Percentiles rank a stretch among this genome's conserved stretches.
phyloP scores from a whole-genome alignment of 179 eudicot species.

The Nepenthes alata region DNA sequence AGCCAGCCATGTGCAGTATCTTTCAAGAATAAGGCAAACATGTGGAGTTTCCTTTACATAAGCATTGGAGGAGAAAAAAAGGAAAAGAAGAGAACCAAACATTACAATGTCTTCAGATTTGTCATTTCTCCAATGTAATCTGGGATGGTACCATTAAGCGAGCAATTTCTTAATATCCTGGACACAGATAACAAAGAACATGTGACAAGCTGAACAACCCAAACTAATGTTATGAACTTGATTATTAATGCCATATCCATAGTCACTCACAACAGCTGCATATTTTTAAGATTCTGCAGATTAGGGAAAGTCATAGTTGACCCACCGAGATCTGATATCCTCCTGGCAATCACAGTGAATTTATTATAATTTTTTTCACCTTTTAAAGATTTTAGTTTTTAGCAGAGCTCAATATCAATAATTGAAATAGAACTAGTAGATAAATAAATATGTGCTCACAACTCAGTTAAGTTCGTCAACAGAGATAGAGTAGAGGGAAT shows the following conservation, averaged over 20 bases:
- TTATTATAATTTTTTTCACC: too few species aligned
- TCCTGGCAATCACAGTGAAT: conserved; percentile 20
- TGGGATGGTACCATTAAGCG: conserved; percentile 41
- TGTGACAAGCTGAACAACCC: not conserved
- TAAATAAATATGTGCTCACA: conserved; percentile 13
- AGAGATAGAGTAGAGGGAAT: conserved; percentile 51
- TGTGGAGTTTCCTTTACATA: too few species aligned
- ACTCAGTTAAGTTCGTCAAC: conserved; percentile 11
- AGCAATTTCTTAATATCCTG: conserved; percentile 70
- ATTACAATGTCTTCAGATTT: conserved; percentile 39
- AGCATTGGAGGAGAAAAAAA: not conserved
- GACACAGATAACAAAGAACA: not conserved
- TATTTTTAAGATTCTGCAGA: conserved; percentile 18
- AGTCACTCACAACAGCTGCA: conserved; percentile 37
- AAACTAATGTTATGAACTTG: not conserved
- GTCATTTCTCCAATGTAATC: conserved; percentile 30
- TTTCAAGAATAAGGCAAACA: too few species aligned
- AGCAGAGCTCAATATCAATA: too few species aligned
- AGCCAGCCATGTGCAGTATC: too few species aligned
- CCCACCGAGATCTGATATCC: conserved; percentile 42
- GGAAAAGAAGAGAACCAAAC: not conserved
- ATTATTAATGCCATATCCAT: not conserved
- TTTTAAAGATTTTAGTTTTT: too few species aligned
- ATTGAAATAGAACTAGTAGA: too few species aligned
- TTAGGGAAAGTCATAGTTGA: conserved; percentile 27